These are phyloP conservation scores for Exophiala viscosa DNA, from an alignment of 2,329 filamentous ascomycete species.

Conservation along the genomic window DNA sequence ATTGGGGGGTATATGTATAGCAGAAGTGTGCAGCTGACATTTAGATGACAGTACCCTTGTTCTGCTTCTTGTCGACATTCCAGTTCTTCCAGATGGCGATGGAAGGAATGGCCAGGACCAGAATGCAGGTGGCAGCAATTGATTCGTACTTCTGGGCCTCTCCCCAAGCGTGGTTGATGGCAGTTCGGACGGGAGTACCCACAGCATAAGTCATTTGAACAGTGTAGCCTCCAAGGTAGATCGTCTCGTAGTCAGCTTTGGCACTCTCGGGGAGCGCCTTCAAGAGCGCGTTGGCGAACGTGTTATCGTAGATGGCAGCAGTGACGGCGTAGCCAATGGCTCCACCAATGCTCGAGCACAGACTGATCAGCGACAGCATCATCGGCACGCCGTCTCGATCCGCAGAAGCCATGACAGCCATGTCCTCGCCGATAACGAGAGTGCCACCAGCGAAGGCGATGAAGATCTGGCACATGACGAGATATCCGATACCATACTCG, in stretches of 20 bases:
- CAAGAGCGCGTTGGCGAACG: constrained; percentile 36
- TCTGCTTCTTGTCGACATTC: constrained; percentile 34
- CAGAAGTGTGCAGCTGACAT: neutral
- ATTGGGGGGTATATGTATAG: neutral
- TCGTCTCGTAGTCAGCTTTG: constrained; percentile 41
- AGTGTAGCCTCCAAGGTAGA: constrained; percentile 50
- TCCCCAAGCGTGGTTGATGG: constrained; percentile 39
- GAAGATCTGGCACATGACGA: constrained; percentile 53
- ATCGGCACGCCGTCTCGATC: constrained; percentile 51
- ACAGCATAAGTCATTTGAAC: constrained; percentile 50
- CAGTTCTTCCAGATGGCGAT: constrained; percentile 25
- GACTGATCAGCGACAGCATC: constrained; percentile 43
- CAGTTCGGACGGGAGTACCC: constrained; percentile 39
- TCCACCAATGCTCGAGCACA: constrained; percentile 34
- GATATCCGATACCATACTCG: constrained; percentile 45
- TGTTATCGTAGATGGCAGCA: constrained; percentile 36
- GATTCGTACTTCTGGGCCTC: constrained; percentile 41
- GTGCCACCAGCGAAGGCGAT: constrained; percentile 51
- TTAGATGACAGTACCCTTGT: constrained; percentile 35
- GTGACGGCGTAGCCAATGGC: constrained; percentile 35
- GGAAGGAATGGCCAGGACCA: constrained; percentile 16
- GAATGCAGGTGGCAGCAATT: constrained; percentile 31
- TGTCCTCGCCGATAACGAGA: constrained; percentile 51
- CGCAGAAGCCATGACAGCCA: constrained; percentile 54
- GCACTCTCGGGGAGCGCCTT: constrained; percentile 32